Evolutionary conservation across 257 asterid genomes (phyloP).

Genomic region (Marsdenia floribunda): DNA sequence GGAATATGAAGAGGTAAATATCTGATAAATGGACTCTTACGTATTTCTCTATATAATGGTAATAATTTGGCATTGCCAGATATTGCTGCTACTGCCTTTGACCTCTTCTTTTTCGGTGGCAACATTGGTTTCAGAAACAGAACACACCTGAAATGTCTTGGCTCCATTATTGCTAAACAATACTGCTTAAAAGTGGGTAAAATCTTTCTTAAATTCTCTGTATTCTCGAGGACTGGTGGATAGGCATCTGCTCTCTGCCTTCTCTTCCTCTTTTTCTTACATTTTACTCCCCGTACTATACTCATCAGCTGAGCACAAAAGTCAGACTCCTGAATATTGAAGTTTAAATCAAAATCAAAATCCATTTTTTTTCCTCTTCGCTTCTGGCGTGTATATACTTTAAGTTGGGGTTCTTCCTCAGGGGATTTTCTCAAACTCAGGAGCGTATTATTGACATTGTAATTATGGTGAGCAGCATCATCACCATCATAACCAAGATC

Average conservation of each 20-base stretch:
- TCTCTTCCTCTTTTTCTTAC: background rate
- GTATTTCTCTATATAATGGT: background rate
- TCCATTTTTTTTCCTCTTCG: background rate
- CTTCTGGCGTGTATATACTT: background rate
- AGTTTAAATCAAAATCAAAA: background rate
- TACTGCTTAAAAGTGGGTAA: background rate
- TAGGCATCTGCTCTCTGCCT: background rate
- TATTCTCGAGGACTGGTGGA: background rate
- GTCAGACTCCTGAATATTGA: background rate
- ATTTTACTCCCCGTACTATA: background rate
- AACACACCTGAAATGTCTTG: background rate
- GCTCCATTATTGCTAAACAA: background rate
- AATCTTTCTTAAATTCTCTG: background rate
- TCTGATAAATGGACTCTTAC: background rate
- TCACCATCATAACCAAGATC: background rate
- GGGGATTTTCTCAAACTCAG: no score
- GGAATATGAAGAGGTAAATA: background rate
- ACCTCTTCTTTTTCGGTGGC: background rate
- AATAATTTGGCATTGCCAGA: background rate
- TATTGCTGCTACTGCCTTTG: background rate
- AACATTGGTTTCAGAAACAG: background rate
- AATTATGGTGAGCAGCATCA: no score
- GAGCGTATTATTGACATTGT: no score
- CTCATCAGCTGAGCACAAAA: background rate
- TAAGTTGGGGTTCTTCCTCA: background rate